A percentile compares a stretch with the other conserved stretches of the same genome.
Conservation (phyloP, 768 basidiomycete genomes). For the Rubroboletus pulcherrimus region DNA sequence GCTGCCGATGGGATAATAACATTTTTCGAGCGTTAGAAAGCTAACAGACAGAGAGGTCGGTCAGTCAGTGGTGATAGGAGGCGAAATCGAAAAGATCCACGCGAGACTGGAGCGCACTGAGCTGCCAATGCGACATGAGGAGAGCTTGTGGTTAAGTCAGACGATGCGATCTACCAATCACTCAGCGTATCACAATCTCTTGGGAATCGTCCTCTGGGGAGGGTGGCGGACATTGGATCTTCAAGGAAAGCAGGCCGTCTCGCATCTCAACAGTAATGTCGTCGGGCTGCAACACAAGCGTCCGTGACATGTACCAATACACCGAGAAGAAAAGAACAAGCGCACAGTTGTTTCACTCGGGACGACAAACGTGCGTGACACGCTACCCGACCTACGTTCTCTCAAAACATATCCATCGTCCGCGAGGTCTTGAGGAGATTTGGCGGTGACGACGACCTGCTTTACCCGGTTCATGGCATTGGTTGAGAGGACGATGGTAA, state of each 20-base stretch:
- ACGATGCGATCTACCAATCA: slow-evolving; percentile 20
- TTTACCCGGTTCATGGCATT: slow-evolving; percentile 59
- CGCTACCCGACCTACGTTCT: slow-evolving; percentile 54
- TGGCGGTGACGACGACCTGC: slow-evolving; percentile 56
- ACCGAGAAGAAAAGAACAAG: slow-evolving; percentile 18
- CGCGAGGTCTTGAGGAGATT: slow-evolving; percentile 39
- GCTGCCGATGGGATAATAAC: neutral
- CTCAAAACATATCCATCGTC: slow-evolving; percentile 42
- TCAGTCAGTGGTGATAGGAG: slow-evolving; percentile 9
- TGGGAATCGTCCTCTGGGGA: slow-evolving; percentile 39
- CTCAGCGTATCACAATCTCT: slow-evolving; percentile 49
- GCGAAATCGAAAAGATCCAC: slow-evolving; percentile 5
- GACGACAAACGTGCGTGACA: slow-evolving; percentile 50
- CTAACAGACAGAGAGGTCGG: neutral
- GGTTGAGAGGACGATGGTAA: slow-evolving; percentile 57
- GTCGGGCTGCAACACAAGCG: slow-evolving; percentile 38
- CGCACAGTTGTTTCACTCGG: slow-evolving; percentile 53
- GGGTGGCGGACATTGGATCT: slow-evolving; percentile 47
- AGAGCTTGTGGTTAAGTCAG: slow-evolving; percentile 9
- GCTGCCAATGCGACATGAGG: slow-evolving; percentile 6
- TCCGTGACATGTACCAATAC: slow-evolving; percentile 3
- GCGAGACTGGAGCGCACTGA: neutral
- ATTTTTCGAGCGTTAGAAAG: slow-evolving; percentile 3
- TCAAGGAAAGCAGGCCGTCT: slow-evolving; percentile 59
- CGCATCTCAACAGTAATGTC: slow-evolving; percentile 54